Conservation (phyloP, 257 asterid genomes). For the Salvia splendens region DNA sequence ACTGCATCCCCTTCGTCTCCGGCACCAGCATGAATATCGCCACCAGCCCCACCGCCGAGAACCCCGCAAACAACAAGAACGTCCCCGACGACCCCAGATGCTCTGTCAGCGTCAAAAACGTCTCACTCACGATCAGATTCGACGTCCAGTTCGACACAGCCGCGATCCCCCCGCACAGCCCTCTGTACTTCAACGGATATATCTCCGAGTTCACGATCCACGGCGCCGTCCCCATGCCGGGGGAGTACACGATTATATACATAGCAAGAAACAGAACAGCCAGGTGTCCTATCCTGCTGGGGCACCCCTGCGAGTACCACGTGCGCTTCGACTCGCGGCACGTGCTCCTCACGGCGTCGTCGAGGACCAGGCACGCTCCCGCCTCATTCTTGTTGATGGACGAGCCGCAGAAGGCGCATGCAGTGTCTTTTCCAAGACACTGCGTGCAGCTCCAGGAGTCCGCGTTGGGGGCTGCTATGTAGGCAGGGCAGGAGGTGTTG, state of each 20-base stretch:
- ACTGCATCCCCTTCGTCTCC: constrained; percentile 66
- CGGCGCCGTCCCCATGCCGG: constrained; percentile 73
- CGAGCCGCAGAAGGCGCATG: constrained; percentile 54
- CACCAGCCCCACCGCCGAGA: constrained; percentile 46
- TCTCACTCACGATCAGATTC: constrained; percentile 56
- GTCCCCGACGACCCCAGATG: constrained; percentile 55
- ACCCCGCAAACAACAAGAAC: constrained; percentile 57
- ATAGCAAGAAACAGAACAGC: constrained; percentile 52
- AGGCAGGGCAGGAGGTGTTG: constrained; percentile 51
- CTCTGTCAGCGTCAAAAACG: constrained; percentile 55
- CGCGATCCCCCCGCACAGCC: constrained; percentile 67
- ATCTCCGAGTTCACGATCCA: constrained; percentile 77
- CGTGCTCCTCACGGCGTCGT: constrained; percentile 32
- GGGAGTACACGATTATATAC: constrained; percentile 59
- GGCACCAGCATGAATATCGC: constrained; percentile 59
- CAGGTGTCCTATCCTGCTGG: constrained; percentile 53
- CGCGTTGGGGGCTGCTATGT: constrained; percentile 32
- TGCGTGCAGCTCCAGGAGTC: constrained; percentile 53
- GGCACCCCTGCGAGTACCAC: constrained; percentile 63
- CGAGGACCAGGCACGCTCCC: constrained; percentile 50
- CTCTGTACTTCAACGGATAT: constrained; percentile 61
- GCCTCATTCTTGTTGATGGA: constrained; percentile 32
- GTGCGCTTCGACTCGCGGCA: constrained; percentile 42
- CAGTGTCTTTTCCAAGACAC: constrained; percentile 36
- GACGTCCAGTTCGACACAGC: constrained; percentile 67